A percentile compares a stretch with the other conserved stretches of the same genome.
These are phyloP conservation scores for Sarocladiaceae sp. DNA, from an alignment of 2,329 filamentous ascomycete species.

Conservation along the genomic window DNA sequence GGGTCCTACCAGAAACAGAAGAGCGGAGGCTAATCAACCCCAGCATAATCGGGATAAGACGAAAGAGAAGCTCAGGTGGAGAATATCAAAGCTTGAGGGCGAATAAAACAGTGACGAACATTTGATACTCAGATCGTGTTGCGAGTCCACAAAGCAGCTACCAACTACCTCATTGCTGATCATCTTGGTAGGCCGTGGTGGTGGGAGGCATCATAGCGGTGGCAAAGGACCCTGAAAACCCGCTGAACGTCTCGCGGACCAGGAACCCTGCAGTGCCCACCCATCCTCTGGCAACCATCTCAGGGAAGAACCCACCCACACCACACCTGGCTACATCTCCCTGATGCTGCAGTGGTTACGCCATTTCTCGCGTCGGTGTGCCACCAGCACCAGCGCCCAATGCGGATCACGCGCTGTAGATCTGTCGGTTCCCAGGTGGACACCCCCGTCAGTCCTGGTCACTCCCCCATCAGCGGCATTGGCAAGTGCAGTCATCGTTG, in stretches of 20 bases:
- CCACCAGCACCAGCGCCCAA: slow-evolving; percentile 6
- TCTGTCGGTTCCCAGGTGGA: neutral
- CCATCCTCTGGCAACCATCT: neutral
- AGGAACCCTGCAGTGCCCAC: neutral
- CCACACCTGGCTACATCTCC: neutral
- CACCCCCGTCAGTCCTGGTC: too few species aligned
- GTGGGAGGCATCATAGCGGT: slow-evolving; percentile 8
- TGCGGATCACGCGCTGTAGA: slow-evolving; percentile 9
- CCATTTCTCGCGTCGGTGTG: neutral
- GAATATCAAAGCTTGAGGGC: neutral
- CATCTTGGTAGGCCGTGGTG: neutral
- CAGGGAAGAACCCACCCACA: slow-evolving; percentile 1
- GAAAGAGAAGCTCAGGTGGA: neutral
- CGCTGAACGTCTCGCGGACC: too few species aligned
- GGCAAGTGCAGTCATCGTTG: too few species aligned
- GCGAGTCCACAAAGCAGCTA: neutral
- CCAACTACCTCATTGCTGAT: slow-evolving; percentile 6
- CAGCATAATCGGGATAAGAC: too few species aligned
- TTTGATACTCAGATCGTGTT: neutral
- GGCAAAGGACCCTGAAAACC: slow-evolving; percentile 8
- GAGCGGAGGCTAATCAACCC: too few species aligned
- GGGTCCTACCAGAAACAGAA: slow-evolving; percentile 9
- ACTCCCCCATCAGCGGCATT: too few species aligned
- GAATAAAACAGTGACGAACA: neutral
- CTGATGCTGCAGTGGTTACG: neutral